Evolutionary conservation across 2,329 filamentous ascomycete species (phyloP).

Genomic region (Penicillium olsonii): DNA sequence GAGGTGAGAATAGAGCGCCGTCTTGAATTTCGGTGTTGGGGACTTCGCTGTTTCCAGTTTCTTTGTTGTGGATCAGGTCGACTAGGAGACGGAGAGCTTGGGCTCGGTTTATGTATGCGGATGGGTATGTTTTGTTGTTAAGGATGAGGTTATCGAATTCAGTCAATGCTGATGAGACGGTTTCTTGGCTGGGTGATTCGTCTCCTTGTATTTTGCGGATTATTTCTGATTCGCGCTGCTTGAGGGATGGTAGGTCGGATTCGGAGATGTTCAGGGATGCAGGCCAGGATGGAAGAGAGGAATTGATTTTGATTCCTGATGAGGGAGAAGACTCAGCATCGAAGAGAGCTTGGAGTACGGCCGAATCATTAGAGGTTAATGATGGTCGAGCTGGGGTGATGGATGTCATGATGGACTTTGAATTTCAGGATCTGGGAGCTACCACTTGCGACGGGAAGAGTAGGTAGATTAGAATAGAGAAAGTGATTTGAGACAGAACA

Average conservation of each 20-base stretch:
- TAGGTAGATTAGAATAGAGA: not conserved
- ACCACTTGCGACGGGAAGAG: too few relatives aligned
- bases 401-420: slow-evolving; percentile 19
- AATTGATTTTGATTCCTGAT: slow-evolving; percentile 40
- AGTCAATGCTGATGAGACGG: slow-evolving; percentile 35
- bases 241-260: slow-evolving; percentile 39
- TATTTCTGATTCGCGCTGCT: slow-evolving; percentile 42
- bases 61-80: slow-evolving; percentile 17
- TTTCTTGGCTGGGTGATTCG: slow-evolving; percentile 18
- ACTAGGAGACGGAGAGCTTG: slow-evolving; percentile 48
- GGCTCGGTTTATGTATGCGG: slow-evolving; percentile 58
- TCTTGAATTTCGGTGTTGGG: slow-evolving; percentile 13
- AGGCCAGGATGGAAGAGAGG: slow-evolving; percentile 43
- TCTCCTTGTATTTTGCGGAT: slow-evolving; percentile 39
- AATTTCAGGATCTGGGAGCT: not conserved
- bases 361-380: slow-evolving; percentile 47
- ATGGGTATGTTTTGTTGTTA: slow-evolving; percentile 52
- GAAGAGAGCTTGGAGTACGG: slow-evolving; percentile 49
- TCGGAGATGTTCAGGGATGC: slow-evolving; percentile 37
- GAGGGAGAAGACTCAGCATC: slow-evolving; percentile 47
- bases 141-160: slow-evolving; percentile 47
- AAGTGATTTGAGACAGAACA: not conserved
- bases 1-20: slow-evolving; percentile 27
- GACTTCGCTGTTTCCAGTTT: not conserved
- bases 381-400: slow-evolving; percentile 26